Evolutionary conservation across 2,329 filamentous ascomycete genomes (phyloP).

Genomic region (Penicillium sp.): DNA sequence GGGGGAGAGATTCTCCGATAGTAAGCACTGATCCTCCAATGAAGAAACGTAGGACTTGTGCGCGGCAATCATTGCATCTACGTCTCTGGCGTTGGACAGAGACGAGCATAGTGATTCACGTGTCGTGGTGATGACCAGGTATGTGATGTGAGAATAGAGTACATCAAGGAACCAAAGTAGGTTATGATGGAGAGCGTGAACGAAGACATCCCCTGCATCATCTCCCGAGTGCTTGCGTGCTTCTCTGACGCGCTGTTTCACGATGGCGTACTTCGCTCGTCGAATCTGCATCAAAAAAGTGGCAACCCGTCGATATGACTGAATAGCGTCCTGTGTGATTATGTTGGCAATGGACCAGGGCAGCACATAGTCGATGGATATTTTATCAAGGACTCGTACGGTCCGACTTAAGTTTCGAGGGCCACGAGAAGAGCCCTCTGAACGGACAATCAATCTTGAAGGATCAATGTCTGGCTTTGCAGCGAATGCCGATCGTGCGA

Average conservation of each 20-base stretch:
- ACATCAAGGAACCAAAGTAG: slow-evolving; percentile 73
- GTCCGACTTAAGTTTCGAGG: slow-evolving; percentile 50
- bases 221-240: slow-evolving; percentile 25
- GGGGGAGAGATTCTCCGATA: slow-evolving; percentile 61
- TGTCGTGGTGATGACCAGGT: slow-evolving; percentile 61
- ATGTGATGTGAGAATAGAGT: slow-evolving; percentile 69
- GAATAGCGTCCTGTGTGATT: slow-evolving; percentile 58
- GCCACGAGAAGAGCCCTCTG: slow-evolving; percentile 39
- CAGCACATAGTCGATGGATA: slow-evolving; percentile 65
- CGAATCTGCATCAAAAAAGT: slow-evolving; percentile 72
- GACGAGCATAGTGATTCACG: slow-evolving; percentile 51
- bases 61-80: slow-evolving; percentile 71
- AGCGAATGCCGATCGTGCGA: slow-evolving; percentile 66
- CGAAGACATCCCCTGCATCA: slow-evolving; percentile 33
- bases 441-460: slow-evolving; percentile 58
- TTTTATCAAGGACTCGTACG: slow-evolving; percentile 56
- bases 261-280: slow-evolving; percentile 62
- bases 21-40: slow-evolving; percentile 62
- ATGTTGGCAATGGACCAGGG: slow-evolving; percentile 65
- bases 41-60: slow-evolving; percentile 60
- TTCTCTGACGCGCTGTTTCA: slow-evolving; percentile 43
- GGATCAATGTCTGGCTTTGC: slow-evolving; percentile 49
- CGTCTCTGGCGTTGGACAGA: slow-evolving; percentile 59
- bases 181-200: slow-evolving; percentile 54
- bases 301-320: slow-evolving; percentile 65